A percentile compares a stretch with the other conserved stretches of the same genome.
phyloP scores from a whole-genome alignment of 371 early-diverging fungal species.

The Mortierella sp. region DNA sequence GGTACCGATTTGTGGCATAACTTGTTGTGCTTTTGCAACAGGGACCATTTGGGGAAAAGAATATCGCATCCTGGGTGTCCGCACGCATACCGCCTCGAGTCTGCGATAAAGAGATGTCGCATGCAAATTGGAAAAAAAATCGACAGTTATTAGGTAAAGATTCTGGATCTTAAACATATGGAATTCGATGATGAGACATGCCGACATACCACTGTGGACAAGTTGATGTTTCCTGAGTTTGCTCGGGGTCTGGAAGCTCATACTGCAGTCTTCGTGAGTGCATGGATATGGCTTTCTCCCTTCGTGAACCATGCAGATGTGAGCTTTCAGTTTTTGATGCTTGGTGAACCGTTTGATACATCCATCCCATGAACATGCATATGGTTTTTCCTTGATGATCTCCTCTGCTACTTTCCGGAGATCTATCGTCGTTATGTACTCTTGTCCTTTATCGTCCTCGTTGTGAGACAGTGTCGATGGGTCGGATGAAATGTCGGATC shows the following conservation, averaged over 20 bases:
- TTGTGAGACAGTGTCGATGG: not conserved
- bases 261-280: conserved; percentile 59
- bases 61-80: conserved; percentile 60
- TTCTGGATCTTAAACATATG: no score
- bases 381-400: conserved; percentile 49
- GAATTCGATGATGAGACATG: not conserved
- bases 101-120: conserved; percentile 17
- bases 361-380: conserved; percentile 65
- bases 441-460: not conserved
- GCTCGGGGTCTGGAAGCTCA: conserved; percentile 64
- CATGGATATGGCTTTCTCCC: conserved; percentile 63
- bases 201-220: conserved; percentile 65
- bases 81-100: conserved; percentile 68
- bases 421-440: not conserved
- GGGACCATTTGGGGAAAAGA: conserved; percentile 69
- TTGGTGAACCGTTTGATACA: conserved; percentile 70
- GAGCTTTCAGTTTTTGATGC: conserved; percentile 66
- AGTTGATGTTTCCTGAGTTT: conserved; percentile 68
- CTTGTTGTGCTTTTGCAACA: conserved; percentile 70
- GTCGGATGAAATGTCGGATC: conserved; percentile 18
- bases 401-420: conserved; percentile 29
- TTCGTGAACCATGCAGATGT: conserved; percentile 63
- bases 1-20: conserved; percentile 60
- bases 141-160: not conserved
- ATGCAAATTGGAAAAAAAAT: not conserved